Evolutionary conservation across 345 rosid genomes (phyloP), one percentile per base, ranked within the genome.

Genomic region (Gossypium herbaceum): DNA sequence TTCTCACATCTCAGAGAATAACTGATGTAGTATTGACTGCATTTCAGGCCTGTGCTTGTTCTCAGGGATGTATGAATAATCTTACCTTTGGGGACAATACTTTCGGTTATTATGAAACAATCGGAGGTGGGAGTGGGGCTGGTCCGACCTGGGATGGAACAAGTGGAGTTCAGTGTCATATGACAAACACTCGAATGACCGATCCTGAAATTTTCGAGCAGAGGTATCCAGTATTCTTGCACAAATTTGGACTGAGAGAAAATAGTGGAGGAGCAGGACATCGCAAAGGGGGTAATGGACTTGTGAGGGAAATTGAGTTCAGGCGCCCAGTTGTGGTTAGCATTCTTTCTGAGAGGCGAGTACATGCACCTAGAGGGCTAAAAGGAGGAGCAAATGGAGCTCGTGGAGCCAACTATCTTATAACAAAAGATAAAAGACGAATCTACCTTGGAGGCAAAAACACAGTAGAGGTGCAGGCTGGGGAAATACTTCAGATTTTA

Each of bases 31-130:
- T 91, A 5, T 87, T 95, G 43, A 88, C 94, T 43, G 96, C 98
- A 57, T 95, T 95, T 78, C 90, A 89, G 82, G 97, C 97, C 3
- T 93, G 99, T 79, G 98, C 98, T 59, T 95, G 99, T 76, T 90
- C 98, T 57, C 98, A 95, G 78, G 97, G 98, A 24, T 95, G 99
- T 73, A 95, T 95, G 99, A 95, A 95, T 77, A 95, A 95, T 81
- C 92, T 95, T 76, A 93, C 99, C 65, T 95, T 93, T 54, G 99
- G 99, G 47, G 96, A 95, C 9, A 78, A 87, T 50, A 89, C 93
- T 17, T 95, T 90, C 29, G 98, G 99, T 27, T 93, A 95, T 74
- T 95, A 93, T 7, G 99, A 95, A 78, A 95, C 99, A 57, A 93
- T 95, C 2, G 99, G 96, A 51, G 97, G 99, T 34, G 99, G 97